These are phyloP conservation scores for Trichopus zeylanicus DNA, from an alignment of 116 monocot genomes.

Conservation along the genomic window DNA sequence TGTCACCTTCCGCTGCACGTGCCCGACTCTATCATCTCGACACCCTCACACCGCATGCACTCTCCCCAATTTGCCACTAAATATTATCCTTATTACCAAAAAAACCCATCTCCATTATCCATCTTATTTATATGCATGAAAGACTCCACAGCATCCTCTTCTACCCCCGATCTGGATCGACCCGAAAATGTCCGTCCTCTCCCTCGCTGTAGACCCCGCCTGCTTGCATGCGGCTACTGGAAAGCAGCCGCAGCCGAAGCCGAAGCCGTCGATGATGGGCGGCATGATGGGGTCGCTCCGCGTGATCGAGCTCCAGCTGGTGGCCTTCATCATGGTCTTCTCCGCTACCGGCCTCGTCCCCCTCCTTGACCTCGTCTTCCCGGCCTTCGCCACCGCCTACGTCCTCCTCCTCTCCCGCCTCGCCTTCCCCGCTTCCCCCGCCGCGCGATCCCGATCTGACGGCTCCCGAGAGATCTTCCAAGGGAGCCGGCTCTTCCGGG, in stretches of 20 bases:
- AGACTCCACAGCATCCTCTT: no score
- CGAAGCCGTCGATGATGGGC: slow-evolving; percentile 21
- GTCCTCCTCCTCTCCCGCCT: slow-evolving; percentile 50
- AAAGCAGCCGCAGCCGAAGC: no score
- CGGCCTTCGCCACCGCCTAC: slow-evolving; percentile 57
- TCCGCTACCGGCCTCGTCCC: slow-evolving; percentile 92
- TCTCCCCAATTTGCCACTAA: no score
- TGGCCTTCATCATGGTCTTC: slow-evolving; percentile 98
- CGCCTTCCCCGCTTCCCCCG: slow-evolving; percentile 65
- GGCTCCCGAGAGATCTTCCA: slow-evolving; percentile 19
- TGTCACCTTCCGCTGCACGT: no score
- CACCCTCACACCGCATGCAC: no score
- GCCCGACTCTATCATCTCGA: no score
- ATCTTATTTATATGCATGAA: no score
- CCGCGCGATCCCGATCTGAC: slow-evolving; percentile 3
- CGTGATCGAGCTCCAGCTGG: slow-evolving; percentile 92
- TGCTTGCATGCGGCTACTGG: no score
- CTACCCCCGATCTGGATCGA: no score
- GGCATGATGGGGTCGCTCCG: slow-evolving; percentile 85
- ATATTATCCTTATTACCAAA: no score
- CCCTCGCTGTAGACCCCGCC: slow-evolving; percentile 51
- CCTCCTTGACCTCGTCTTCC: slow-evolving; percentile 73
- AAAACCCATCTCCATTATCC: no score
- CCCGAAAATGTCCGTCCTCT: slow-evolving; percentile 66
- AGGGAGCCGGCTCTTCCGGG: slow-evolving; percentile 29